Conservation (phyloP, 1,284 basidiomycete species). For the Serendipita sp. region DNA sequence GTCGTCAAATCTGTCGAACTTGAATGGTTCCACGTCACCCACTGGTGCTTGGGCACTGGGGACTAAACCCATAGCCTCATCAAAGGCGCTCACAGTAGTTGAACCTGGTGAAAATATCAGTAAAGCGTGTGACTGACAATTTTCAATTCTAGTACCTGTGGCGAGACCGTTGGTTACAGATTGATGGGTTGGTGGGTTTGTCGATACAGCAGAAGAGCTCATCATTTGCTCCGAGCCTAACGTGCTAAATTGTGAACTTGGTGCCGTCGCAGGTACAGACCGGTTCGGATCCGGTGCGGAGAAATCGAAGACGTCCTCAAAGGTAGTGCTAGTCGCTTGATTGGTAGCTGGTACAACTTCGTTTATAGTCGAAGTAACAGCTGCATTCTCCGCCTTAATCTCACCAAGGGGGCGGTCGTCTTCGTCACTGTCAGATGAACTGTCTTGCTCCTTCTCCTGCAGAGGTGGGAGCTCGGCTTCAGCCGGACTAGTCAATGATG, state of each 20-base stretch:
- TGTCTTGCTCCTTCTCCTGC: constrained; percentile 55
- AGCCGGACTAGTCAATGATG: not conserved
- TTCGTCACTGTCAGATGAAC: constrained; percentile 35
- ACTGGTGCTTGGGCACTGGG: constrained; percentile 29
- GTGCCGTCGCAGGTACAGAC: constrained; percentile 18
- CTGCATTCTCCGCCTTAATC: constrained; percentile 18
- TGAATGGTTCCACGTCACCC: constrained; percentile 27
- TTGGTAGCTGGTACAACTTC: constrained; percentile 16
- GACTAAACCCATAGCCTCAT: constrained; percentile 44
- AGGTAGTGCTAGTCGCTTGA: constrained; percentile 24
- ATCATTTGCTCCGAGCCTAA: not conserved
- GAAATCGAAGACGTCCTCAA: constrained; percentile 53
- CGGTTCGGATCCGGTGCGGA: constrained; percentile 18
- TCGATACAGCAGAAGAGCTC: constrained; percentile 16
- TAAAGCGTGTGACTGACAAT: not conserved
- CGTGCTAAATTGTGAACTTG: not conserved
- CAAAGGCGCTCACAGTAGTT: constrained; percentile 48
- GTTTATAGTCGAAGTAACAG: constrained; percentile 11
- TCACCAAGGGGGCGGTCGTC: constrained; percentile 24
- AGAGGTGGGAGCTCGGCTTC: constrained; percentile 24
- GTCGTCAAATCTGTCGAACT: constrained; percentile 69
- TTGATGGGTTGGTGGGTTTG: constrained; percentile 18
- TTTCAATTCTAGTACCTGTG: constrained; percentile 1
- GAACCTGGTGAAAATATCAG: constrained; percentile 23
- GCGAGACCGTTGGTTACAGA: constrained; percentile 9